Percentiles rank a stretch among this genome's conserved stretches.
phyloP scores from a whole-genome alignment of 1,284 basidiomycete species.

The Sporisorium graminicola region DNA sequence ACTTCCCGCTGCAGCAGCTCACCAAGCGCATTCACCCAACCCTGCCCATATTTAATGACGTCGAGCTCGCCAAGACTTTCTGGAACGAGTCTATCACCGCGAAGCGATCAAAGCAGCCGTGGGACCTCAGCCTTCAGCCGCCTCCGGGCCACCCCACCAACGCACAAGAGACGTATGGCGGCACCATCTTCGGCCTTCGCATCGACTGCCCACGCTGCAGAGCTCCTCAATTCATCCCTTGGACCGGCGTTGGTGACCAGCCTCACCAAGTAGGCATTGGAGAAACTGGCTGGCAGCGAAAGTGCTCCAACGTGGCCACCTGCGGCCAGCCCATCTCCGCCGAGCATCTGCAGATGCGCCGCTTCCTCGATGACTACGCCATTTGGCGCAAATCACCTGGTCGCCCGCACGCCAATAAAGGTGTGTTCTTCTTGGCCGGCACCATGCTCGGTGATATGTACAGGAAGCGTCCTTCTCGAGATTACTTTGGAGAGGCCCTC shows the following conservation, averaged over 20 bases:
- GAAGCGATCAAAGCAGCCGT: slow-evolving; percentile 38
- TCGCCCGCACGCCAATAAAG: neutral
- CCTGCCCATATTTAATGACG: slow-evolving; percentile 38
- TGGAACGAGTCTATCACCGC: slow-evolving; percentile 25
- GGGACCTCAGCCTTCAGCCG: slow-evolving; percentile 41
- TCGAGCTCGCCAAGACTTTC: slow-evolving; percentile 22
- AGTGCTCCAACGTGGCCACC: slow-evolving; percentile 1
- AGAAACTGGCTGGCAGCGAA: slow-evolving; percentile 37
- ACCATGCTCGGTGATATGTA: slow-evolving; percentile 32
- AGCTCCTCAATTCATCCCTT: slow-evolving; percentile 29
- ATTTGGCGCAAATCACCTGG: slow-evolving; percentile 33
- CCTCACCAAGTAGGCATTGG: slow-evolving; percentile 33
- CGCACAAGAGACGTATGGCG: slow-evolving; percentile 40
- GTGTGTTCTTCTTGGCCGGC: slow-evolving; percentile 44
- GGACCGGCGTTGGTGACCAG: slow-evolving; percentile 41
- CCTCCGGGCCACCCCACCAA: slow-evolving; percentile 35
- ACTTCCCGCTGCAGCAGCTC: slow-evolving; percentile 41
- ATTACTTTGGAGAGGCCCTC: slow-evolving; percentile 30
- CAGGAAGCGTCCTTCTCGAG: slow-evolving; percentile 17
- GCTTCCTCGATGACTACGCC: slow-evolving; percentile 37
- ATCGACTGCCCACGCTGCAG: slow-evolving; percentile 38
- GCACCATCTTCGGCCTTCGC: slow-evolving; percentile 41
- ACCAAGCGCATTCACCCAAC: slow-evolving; percentile 30
- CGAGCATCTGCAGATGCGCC: slow-evolving; percentile 43
- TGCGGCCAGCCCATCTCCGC: slow-evolving; percentile 30